phyloP scores from a whole-genome alignment of 2,329 filamentous ascomycete species.

The Fusarium devonianum region DNA sequence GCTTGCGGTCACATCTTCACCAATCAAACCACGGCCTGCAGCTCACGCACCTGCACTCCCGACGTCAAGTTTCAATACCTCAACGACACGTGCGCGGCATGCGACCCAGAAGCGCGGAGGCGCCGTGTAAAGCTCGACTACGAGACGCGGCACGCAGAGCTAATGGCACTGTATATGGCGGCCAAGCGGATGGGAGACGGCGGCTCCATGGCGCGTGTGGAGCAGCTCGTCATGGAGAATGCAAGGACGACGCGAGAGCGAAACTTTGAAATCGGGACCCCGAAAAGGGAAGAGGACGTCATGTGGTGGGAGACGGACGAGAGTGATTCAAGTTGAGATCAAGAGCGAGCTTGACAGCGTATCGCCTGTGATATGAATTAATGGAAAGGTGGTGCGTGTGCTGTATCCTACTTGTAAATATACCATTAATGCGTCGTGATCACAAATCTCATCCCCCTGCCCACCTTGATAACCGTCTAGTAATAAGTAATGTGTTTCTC shows the following conservation, averaged over 20 bases:
- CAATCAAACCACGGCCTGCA: constrained; percentile 13
- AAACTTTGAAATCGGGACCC: constrained; percentile 36
- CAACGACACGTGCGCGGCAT: constrained; percentile 49
- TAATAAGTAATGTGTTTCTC: constrained; percentile 20
- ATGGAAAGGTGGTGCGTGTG: constrained; percentile 7
- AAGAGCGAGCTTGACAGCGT: neutral
- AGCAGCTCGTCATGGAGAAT: constrained; percentile 34
- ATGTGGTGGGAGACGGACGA: constrained; percentile 30
- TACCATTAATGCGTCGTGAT: constrained; percentile 21
- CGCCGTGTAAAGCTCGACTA: constrained; percentile 38
- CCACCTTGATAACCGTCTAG: constrained; percentile 14
- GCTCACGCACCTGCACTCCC: constrained; percentile 19
- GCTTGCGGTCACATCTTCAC: constrained; percentile 40
- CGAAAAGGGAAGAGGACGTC: constrained; percentile 32
- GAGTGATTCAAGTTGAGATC: constrained; percentile 4
- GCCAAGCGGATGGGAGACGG: constrained; percentile 38
- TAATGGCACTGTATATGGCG: constrained; percentile 39
- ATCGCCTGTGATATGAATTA: constrained; percentile 6
- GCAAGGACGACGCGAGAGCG: constrained; percentile 26
- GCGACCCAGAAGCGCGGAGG: constrained; percentile 44
- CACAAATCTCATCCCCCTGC: neutral
- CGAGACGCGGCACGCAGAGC: constrained; percentile 37
- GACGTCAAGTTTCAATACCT: constrained; percentile 34
- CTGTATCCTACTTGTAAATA: constrained; percentile 10
- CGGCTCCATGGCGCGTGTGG: constrained; percentile 35